Base-by-base conservation (phyloP, 306 rosid genomes). In the Medicago ruthenica region DNA sequence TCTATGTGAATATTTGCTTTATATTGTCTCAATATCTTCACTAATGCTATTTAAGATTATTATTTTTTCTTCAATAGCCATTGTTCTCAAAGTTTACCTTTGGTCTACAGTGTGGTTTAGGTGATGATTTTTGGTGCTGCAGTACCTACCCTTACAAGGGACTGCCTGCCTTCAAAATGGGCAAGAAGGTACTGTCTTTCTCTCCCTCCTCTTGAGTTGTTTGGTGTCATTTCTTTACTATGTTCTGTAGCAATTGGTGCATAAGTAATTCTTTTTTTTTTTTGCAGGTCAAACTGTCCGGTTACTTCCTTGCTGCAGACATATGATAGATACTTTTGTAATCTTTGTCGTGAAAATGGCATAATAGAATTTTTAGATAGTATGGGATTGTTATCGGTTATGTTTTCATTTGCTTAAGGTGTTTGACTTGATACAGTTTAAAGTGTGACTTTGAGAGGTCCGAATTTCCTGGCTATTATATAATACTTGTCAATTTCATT, bases 101-200 rank as follows among this genome's bases (percentile, higher is more conserved):
- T 79, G 4, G 75, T 58, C 63, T 86, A 85, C 96, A 95, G 99
- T 95, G 99, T 88, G 97, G 97, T 7, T 85, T 95, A 9, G 97
- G 99, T 37, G 99, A 95, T 81, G 99, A 97, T 70, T 95, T 95
- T 73, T 91, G 99, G 76, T 95, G 99, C 79, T 27, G 31, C 31
- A 14, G 88, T 70, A 88, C 97, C 5, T 92, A 97, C 80, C 99
- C 97, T 24, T 95, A 90, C 88, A 95, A 89, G 84, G 99, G 99
- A 55, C 93, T 95, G 74, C 96, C 97, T 73, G 70, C 93, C 21
- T 95, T 95, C 86, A 90, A 92, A 84, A 89, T 91, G 45, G 98
- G 97, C 12, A 93, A 95, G 79, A 95, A 95, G 99, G 99, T 95
- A 86, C 60, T 17, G 3, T 58, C 71, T 22, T 75, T 18, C 51